Base-by-base conservation (phyloP, 2,329 filamentous ascomycete genomes). In the Botryotinia narcissicola region DNA sequence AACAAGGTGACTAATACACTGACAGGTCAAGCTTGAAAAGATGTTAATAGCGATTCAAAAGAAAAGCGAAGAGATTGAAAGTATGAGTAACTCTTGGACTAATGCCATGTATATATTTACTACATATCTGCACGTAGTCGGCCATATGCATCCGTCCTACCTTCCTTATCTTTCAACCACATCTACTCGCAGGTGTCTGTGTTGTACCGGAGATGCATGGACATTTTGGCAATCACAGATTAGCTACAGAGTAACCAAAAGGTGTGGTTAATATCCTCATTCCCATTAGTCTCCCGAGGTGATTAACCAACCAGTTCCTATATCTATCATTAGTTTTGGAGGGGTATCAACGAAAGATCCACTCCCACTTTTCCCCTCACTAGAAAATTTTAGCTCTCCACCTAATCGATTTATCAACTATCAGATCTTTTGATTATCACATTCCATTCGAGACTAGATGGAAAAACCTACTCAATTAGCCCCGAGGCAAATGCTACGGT, bases 121-220 rank as follows among this genome's bases (percentile, higher is more conserved):
- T n/a, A 25, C 22, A 20, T n/a, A n/a, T 25, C 63, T 68, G 48
- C 64, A 40, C 25, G 32, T 54, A 54, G 46, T 48, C 25, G 22
- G 35, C 18, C 18, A 18, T 29, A 32, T 57, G 37, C 64, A 29
- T 22, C 37, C 10, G 37, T 67, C 46, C 22, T 22, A 42, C 9
- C 48, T 57, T 57, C 48, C 66, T 68, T 57, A 68, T 54, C 48
- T 57, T 57, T 40, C 35, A 57, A 32, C 20, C 44, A 67, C 61
- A 44, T 32, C 29, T 67, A 54, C 46, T 54, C 22, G 32, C 44
- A 51, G 32, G 29, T 20, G 32, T 37, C 32, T 29, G 12, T 37
- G 32, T n/a, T 29, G 22, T 37, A 66, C 32, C 63, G 63, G 46
- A 67, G 63, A 67, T 67, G 48, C 63, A 67, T 67, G 62, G 62